Percentiles rank a stretch among this genome's conserved stretches.
Conservation (phyloP, 139 green algal species). For the Tetradesmus lagerheimii region DNA sequence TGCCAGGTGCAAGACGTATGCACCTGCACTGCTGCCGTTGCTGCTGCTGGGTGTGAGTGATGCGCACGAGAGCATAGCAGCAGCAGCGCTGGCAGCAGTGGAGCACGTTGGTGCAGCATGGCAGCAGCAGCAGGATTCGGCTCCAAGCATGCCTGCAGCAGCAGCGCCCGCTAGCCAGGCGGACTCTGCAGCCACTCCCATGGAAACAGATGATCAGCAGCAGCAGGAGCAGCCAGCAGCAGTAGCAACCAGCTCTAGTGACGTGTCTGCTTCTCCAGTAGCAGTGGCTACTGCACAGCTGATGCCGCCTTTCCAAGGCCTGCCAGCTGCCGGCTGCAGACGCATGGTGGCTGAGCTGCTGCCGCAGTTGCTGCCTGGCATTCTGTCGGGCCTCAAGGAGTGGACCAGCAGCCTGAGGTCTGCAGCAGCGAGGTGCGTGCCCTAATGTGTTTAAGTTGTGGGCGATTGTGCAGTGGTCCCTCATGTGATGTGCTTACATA, state of each 20-base stretch:
- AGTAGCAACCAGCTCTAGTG: neutral
- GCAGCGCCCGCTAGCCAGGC: neutral
- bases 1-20: slow-evolving; percentile 28
- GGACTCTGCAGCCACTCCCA: neutral
- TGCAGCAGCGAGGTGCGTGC: slow-evolving; percentile 58
- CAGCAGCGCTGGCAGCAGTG: slow-evolving; percentile 24
- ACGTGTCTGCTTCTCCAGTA: neutral
- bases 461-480: no score
- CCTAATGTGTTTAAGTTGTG: no score
- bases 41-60: slow-evolving; percentile 80
- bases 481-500: no score
- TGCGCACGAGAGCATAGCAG: slow-evolving; percentile 38
- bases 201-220: slow-evolving; percentile 32
- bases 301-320: slow-evolving; percentile 44
- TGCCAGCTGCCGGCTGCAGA: slow-evolving; percentile 50
- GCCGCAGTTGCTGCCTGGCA: slow-evolving; percentile 66
- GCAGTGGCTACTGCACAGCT: slow-evolving; percentile 50
- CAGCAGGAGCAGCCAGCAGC: slow-evolving; percentile 19
- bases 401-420: slow-evolving; percentile 67
- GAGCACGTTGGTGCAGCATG: slow-evolving; percentile 5
- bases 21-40: slow-evolving; percentile 67
- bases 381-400: slow-evolving; percentile 59
- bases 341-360: slow-evolving; percentile 59
- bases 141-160: neutral
- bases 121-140: slow-evolving; percentile 28